Conservation (phyloP, 1,139 yeast species). For the Taphrina deformans region DNA sequence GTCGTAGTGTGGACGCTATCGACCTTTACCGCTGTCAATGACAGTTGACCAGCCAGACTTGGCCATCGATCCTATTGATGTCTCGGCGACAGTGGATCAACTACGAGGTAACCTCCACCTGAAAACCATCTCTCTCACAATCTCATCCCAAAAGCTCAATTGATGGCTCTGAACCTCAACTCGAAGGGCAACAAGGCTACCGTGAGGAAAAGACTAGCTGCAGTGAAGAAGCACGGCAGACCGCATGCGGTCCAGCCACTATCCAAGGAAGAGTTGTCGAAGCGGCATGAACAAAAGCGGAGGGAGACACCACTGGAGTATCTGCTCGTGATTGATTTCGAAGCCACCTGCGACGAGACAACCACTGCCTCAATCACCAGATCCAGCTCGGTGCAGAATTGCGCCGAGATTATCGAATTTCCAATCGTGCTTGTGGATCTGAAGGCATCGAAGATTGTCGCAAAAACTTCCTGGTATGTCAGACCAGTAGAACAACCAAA, state of each 20-base stretch:
- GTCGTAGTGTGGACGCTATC: too few relatives aligned
- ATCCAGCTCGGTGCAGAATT: background rate
- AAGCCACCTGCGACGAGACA: conserved; percentile 40
- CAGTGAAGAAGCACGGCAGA: background rate
- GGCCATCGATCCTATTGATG: background rate
- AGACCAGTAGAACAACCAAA: conserved; percentile 32
- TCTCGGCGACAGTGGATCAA: background rate
- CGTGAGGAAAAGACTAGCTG: conserved; percentile 1
- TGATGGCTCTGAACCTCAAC: conserved; percentile 4
- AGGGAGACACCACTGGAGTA: conserved; percentile 37
- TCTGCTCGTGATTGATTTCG: conserved; percentile 41
- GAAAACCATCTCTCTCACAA: background rate
- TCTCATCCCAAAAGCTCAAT: conserved; percentile 8
- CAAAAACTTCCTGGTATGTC: conserved; percentile 38
- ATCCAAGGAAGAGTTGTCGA: background rate
- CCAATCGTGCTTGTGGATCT: conserved; percentile 40
- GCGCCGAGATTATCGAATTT: conserved; percentile 41
- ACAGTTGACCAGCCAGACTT: background rate
- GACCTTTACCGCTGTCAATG: background rate
- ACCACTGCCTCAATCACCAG: conserved; percentile 22
- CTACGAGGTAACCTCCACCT: conserved; percentile 12
- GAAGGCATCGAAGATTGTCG: conserved; percentile 34
- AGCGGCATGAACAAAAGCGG: background rate
- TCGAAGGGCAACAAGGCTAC: conserved; percentile 19
- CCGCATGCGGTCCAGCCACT: background rate